Evolutionary conservation across 2,329 filamentous ascomycete species (phyloP), one percentile per base, ranked within the genome.

Genomic region (Tolypocladium ovalisporum): DNA sequence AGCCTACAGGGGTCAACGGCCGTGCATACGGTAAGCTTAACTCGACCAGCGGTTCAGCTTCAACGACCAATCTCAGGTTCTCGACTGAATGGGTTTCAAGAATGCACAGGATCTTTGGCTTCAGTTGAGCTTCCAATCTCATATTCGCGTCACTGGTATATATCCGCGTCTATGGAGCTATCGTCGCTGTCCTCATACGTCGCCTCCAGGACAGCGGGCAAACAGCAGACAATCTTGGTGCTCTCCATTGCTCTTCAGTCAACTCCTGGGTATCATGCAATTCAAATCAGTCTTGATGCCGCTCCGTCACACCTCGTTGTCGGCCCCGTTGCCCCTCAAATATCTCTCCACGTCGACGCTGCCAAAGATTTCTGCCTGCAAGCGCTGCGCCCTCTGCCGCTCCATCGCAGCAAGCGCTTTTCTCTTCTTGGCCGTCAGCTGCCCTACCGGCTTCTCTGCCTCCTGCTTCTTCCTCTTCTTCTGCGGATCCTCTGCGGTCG

Each of bases 261-360:
- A 51, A 51, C 19, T 34, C 47, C 19, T n/a, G 47, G 47, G 47
- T 51, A 51, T 51, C 47, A 51, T 29, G 39, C 7, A 37, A 42
- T 17, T 29, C 47, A n/a, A 32, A 34, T 12, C 17, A 32, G 4
- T 5, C 29, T 34, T 19, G 27, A 10, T 32, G 27, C 4, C 37
- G 3, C 55, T 35, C 51, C 29, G 8, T 54, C 36, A 52, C 13
- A 49, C 19, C 35, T 40, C 54, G 29, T 40, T 39, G 35, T 54
- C 54, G 9, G 51, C 35, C 19, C 51, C 57, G 34, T 67, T 61
- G 3, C 71, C 70, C 52, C 85, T 81, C 22, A 95, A 71, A 68
- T 95, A 94, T 66, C 79, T 83, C 65, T 91, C 83, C 56, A 95
- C 75, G 62, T 93, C 87, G n/a, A 88, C 81, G 62, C 82, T 85